Evolutionary conservation across 2,329 filamentous ascomycete genomes (phyloP).

Genomic region (Aureobasidium sp.): DNA sequence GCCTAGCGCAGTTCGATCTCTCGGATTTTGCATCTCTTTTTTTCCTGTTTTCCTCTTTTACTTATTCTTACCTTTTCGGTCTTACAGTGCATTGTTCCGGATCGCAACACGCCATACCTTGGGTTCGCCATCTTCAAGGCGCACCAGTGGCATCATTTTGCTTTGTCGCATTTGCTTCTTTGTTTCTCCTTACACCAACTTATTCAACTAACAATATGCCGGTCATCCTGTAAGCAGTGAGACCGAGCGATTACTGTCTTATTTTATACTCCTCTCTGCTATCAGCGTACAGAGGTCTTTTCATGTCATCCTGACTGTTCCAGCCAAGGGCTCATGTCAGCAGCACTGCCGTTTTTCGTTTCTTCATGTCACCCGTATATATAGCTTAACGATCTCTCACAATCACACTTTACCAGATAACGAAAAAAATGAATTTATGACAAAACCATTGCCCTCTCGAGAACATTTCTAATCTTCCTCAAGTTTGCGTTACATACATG

Average conservation of each 20-base stretch:
- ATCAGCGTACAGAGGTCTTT: too few species aligned
- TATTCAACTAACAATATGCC: not conserved
- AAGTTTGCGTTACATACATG: constrained; percentile 2
- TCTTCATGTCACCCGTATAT: not conserved
- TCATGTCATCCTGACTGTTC: too few species aligned
- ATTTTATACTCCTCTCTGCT: not conserved
- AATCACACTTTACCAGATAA: constrained; percentile 3
- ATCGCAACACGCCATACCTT: not conserved
- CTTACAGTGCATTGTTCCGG: not conserved
- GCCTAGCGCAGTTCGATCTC: not conserved
- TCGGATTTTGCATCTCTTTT: not conserved
- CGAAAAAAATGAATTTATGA: constrained; percentile 13
- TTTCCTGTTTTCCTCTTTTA: not conserved
- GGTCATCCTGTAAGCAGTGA: not conserved
- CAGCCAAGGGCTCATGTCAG: not conserved
- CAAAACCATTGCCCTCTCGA: not conserved
- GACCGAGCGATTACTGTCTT: not conserved
- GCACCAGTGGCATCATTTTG: not conserved
- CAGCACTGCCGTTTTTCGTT: not conserved
- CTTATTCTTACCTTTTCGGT: too few species aligned
- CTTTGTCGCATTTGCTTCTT: not conserved
- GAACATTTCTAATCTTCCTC: not conserved
- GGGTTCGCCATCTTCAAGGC: not conserved
- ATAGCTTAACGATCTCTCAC: constrained; percentile 6
- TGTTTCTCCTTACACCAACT: not conserved